These are phyloP conservation scores for Crassisporium funariophilum DNA, from an alignment of 768 basidiomycete species.

Conservation along the genomic window DNA sequence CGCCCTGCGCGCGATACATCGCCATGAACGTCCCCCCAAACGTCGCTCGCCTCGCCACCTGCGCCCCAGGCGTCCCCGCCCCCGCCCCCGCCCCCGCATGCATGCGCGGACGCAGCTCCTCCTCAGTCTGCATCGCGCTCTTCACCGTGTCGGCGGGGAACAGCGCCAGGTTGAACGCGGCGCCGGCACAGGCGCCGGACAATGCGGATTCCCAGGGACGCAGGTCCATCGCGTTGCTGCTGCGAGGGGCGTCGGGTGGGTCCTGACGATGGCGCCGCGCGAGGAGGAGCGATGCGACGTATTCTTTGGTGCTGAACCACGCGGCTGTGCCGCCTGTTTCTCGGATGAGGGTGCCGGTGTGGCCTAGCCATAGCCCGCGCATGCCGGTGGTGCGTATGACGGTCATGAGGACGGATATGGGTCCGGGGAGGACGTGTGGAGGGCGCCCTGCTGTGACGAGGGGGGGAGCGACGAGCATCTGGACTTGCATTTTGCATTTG, in stretches of 20 bases:
- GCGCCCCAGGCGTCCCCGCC: neutral
- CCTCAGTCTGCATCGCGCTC: constrained; percentile 87
- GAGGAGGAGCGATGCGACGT: constrained; percentile 65
- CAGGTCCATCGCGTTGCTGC: constrained; percentile 26
- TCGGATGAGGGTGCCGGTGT: constrained; percentile 83
- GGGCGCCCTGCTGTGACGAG: constrained; percentile 5
- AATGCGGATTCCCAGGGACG: constrained; percentile 76
- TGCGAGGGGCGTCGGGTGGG: constrained; percentile 10
- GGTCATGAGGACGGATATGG: constrained; percentile 27
- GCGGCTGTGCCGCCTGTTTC: constrained; percentile 86
- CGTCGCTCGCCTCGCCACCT: constrained; percentile 37
- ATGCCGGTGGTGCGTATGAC: constrained; percentile 29
- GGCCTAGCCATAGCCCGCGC: constrained; percentile 79
- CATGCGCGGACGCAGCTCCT: constrained; percentile 62
- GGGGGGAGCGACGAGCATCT: constrained; percentile 27
- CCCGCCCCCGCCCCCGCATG: constrained; percentile 4
- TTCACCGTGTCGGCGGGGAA: constrained; percentile 94
- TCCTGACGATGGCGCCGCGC: constrained; percentile 38
- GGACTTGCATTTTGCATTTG: constrained; percentile 42
- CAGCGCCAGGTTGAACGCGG: constrained; percentile 74
- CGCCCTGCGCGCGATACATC: constrained; percentile 74
- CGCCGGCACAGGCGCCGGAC: constrained; percentile 79
- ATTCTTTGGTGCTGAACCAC: constrained; percentile 88
- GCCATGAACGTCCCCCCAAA: constrained; percentile 62
- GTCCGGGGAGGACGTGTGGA: constrained; percentile 26